Evolutionary conservation across 768 basidiomycete species (phyloP).

Genomic region (Calocera viscosa): DNA sequence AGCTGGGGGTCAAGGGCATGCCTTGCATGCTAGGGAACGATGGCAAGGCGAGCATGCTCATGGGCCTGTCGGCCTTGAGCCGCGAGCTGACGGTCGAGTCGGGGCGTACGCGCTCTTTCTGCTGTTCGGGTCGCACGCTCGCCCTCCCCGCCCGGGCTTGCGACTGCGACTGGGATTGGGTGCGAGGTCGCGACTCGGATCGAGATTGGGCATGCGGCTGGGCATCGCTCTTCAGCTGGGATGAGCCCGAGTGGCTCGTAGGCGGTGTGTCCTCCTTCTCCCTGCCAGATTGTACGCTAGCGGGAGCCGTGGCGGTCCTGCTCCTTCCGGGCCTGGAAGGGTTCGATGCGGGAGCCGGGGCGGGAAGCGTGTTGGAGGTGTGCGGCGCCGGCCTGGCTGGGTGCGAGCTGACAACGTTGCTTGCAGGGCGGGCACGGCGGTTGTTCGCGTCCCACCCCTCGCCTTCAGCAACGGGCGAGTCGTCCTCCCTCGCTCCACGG

Average conservation of each 20-base stretch:
- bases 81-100: not conserved
- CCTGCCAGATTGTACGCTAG: not conserved
- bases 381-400: not conserved
- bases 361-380: not conserved
- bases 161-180: not conserved
- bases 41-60: not conserved
- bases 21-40: not conserved
- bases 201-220: too few relatives aligned
- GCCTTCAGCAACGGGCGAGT: not conserved
- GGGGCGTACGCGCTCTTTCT: not conserved
- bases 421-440: not conserved
- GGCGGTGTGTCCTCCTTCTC: not conserved
- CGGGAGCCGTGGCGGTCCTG: not conserved
- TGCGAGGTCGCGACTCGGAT: not conserved
- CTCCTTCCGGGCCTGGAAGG: not conserved
- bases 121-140: not conserved
- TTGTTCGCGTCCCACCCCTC: conserved; percentile 4
- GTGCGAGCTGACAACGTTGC: not conserved
- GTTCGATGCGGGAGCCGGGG: not conserved
- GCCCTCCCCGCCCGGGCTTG: not conserved
- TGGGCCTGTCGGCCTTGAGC: not conserved
- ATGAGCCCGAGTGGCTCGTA: not conserved
- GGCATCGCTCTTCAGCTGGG: not conserved
- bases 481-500: not conserved
- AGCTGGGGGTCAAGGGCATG: not conserved